Evolutionary conservation across 1,284 basidiomycete genomes (phyloP).

Genomic region (Pascua sp.): DNA sequence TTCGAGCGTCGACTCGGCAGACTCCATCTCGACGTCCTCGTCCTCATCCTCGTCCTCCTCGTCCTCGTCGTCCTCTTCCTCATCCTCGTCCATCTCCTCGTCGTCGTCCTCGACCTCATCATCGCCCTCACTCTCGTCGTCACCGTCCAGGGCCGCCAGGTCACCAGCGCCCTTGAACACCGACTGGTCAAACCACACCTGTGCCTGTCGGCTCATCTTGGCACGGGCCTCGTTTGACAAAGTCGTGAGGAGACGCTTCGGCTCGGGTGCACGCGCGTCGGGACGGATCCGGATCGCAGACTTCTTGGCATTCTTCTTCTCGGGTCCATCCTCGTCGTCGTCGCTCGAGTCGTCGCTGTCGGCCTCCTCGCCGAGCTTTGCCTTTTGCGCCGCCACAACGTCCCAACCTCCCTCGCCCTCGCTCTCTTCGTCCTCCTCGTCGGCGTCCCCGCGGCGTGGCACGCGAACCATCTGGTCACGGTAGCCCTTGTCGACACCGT

Average conservation of each 20-base stretch:
- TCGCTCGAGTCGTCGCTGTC: conserved; percentile 47
- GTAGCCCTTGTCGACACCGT: conserved; percentile 46
- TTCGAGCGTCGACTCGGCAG: conserved; percentile 25
- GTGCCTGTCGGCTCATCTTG: conserved; percentile 55
- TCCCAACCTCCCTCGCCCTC: conserved; percentile 70
- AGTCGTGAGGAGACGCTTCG: conserved; percentile 42
- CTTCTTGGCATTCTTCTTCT: conserved; percentile 16
- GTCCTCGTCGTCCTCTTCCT: conserved; percentile 47
- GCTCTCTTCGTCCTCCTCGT: conserved; percentile 58
- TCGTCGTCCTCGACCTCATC: conserved; percentile 48
- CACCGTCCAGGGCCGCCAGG: conserved; percentile 54
- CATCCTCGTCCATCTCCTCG: conserved; percentile 44
- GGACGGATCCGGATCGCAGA: conserved; percentile 12
- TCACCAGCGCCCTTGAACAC: conserved; percentile 76
- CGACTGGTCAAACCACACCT: conserved; percentile 93
- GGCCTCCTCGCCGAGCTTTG: conserved; percentile 56
- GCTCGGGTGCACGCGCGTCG: conserved; percentile 23
- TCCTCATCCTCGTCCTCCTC: conserved; percentile 40
- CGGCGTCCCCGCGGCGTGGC: conserved; percentile 38
- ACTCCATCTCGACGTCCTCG: conserved; percentile 38
- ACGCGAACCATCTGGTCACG: conserved; percentile 25
- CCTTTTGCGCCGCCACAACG: conserved; percentile 62
- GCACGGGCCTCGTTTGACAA: conserved; percentile 39
- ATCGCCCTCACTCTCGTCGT: conserved; percentile 53
- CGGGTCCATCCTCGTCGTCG: conserved; percentile 31